phyloP scores from a whole-genome alignment of 2,329 filamentous ascomycete species.

The Torrubiella hemipterigena region DNA sequence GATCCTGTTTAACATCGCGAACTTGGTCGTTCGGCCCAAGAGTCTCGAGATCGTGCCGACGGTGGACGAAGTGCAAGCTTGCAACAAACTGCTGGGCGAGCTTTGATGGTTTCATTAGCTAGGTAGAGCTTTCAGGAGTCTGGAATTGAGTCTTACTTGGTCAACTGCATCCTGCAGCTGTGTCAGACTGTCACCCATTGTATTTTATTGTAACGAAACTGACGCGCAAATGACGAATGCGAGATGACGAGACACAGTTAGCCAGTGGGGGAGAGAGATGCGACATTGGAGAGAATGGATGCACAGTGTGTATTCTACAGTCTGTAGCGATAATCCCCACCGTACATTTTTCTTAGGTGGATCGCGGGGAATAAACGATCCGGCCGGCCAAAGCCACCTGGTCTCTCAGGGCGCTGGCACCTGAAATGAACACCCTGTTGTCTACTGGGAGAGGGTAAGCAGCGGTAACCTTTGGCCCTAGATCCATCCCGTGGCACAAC shows the following conservation, averaged over 20 bases:
- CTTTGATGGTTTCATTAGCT: constrained; percentile 24
- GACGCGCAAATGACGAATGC: no score
- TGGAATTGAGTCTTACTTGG: constrained; percentile 39
- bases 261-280: no score
- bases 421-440: constrained; percentile 25
- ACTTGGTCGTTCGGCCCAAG: constrained; percentile 47
- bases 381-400: constrained; percentile 8
- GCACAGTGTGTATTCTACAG: no score
- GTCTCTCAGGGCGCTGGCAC: neutral
- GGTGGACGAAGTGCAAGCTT: constrained; percentile 53
- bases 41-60: constrained; percentile 54
- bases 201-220: constrained; percentile 7
- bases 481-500: constrained; percentile 7
- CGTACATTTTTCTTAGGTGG: no score
- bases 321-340: no score
- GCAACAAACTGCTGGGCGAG: constrained; percentile 59
- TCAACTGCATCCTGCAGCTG: constrained; percentile 80
- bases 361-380: constrained; percentile 18
- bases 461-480: constrained; percentile 13
- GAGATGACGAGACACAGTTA: neutral
- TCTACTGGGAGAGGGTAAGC: constrained; percentile 10
- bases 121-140: neutral
- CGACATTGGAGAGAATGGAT: no score
- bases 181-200: constrained; percentile 65
- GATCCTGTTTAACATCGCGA: constrained; percentile 43